phyloP scores from a whole-genome alignment of 1,139 yeast species.

The Geotrichum europaeum region DNA sequence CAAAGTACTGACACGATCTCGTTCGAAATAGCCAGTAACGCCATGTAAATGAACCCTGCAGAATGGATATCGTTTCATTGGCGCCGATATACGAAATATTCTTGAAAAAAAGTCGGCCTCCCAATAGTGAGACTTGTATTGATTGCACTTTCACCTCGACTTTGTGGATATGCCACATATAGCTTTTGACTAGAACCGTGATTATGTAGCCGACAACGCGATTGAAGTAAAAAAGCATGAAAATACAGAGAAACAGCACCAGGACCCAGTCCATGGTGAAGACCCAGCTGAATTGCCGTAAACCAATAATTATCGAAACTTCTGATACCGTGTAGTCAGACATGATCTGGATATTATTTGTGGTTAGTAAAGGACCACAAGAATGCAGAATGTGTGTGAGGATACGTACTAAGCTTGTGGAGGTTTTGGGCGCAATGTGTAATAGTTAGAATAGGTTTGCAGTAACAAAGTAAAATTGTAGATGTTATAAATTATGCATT shows the following conservation, averaged over 20 bases:
- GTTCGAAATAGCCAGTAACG: slow-evolving; percentile 65
- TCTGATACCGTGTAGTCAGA: background rate
- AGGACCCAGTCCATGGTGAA: slow-evolving; percentile 80
- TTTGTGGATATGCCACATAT: slow-evolving; percentile 58
- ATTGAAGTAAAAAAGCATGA: slow-evolving; percentile 70
- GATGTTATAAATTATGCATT: background rate
- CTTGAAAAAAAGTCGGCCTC: slow-evolving; percentile 75
- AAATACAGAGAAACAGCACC: slow-evolving; percentile 54
- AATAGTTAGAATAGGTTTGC: background rate
- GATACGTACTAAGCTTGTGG: background rate
- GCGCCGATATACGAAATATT: slow-evolving; percentile 65
- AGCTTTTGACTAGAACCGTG: slow-evolving; percentile 45
- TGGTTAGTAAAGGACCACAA: background rate
- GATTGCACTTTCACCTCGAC: slow-evolving; percentile 64
- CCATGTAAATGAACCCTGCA: slow-evolving; percentile 79
- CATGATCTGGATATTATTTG: background rate
- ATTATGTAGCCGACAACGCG: slow-evolving; percentile 61
- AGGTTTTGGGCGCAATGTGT: background rate
- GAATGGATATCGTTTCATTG: slow-evolving; percentile 62
- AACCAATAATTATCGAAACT: slow-evolving; percentile 21
- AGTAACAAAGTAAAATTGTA: background rate
- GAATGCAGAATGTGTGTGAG: background rate
- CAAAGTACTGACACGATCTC: slow-evolving; percentile 25
- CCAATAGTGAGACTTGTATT: slow-evolving; percentile 65
- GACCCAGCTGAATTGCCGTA: slow-evolving; percentile 61